Evolutionary conservation across 2,329 filamentous ascomycete species (phyloP), one percentile per base, ranked within the genome.

Genomic region (Paecilomyces variotii): DNA sequence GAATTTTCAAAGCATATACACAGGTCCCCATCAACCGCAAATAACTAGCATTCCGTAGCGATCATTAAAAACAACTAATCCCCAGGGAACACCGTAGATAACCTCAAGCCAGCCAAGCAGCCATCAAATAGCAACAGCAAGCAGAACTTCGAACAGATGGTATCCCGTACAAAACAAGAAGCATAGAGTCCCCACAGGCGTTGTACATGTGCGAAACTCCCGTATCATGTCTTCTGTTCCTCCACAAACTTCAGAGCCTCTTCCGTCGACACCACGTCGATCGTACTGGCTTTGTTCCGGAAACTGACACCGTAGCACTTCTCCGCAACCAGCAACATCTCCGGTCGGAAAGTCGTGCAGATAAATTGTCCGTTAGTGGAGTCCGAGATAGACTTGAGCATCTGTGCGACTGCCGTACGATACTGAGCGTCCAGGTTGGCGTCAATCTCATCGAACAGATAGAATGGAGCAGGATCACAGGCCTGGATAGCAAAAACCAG

Each of bases 401-500:
- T 90, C 58, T 90, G 84, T 2, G 94, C 94, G 10, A 99, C 94
- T 0, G 94, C 93, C 1, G 94, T 97, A 61, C 94, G 89, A 79
- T 99, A 99, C 76, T 99, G 94, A 0, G 94, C 92, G 73, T 99
- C 94, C 26, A 99, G 84, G 72, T 99, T 99, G 74, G 94, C 94
- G 71, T 99, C 94, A 63, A 99, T 96, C 76, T 99, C 94, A 74
- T 99, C 94, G 67, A 99, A 99, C 68, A 99, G 92, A 73, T 99
- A 97, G 82, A 99, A 97, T 1, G 94, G 94, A 52, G 93, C 95
- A 9, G 93, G 94, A 72, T 99, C 94, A 60, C 93, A 96, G 66
- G 92, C 90, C 76, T 99, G 94, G 65, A 99, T 95, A n/a, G 94
- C 94, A 72, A 99, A 99, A 65, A 99, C 95, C 56, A 99, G 85